Base-by-base conservation (phyloP, 2,329 filamentous ascomycete species). In the Botryosphaeria dothidea region DNA sequence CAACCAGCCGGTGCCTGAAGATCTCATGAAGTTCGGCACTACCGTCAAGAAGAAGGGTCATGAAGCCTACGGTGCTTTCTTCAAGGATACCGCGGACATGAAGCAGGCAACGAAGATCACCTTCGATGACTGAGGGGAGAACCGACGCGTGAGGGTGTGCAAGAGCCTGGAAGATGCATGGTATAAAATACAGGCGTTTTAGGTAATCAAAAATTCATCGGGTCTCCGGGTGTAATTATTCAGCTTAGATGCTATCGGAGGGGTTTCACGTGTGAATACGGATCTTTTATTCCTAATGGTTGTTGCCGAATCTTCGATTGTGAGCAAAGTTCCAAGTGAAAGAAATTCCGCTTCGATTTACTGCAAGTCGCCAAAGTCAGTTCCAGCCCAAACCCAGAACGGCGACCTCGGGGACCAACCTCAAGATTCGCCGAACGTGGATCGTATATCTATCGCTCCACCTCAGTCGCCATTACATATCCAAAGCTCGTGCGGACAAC, bases 1-100 rank as follows among this genome's bases (percentile, higher is more conserved):
- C 25, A 92, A 92, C 69, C 95, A 99, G 79, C 85, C 88, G 13
- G 92, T 99, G 0, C 95, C 95, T 2, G 92, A 97, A 48, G 91
- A 92, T 27, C 82, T 99, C 41, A 84, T 98, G 77, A 97, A 96
- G 81, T 99, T 97, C 71, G 95, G 95, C 72, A 96, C 93, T 23
- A 98, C 94, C 0, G 95, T 99, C 61, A 99, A 98, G 88, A 97
- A 96, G 88, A 98, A 98, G 92, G 87, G 89, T 56, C 95, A 99
- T 81, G 91, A 93, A 73, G 91, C 92, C 54, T 99, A 98, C 75
- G 95, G 95, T 65, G 92, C 93, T 34, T 98, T 98, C 77, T 97
- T 91, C 84, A 97, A 95, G 80, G 92, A 97, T 71, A 88, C 92
- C 8, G 91, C 92, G 71, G 89, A 89, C 77, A 92, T 86, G 76